Evolutionary conservation across 2,329 filamentous ascomycete species (phyloP).

Genomic region (Sclerotiophoma versabilis): DNA sequence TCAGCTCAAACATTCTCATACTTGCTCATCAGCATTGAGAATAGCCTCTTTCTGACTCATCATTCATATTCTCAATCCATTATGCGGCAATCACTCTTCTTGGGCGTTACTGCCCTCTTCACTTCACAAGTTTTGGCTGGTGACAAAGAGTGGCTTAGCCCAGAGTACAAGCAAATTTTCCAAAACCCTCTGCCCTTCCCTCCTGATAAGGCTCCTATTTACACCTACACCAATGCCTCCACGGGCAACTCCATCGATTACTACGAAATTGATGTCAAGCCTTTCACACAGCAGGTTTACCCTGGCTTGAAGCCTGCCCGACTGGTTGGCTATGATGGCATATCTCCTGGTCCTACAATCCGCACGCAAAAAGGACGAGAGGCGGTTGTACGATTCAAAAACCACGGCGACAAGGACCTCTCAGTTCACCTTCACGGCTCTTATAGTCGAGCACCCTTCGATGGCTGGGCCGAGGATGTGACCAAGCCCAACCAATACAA

Average conservation of each 20-base stretch:
- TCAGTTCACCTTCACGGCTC: conserved; percentile 65
- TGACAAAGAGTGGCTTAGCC: conserved; percentile 38
- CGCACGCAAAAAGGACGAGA: conserved; percentile 58
- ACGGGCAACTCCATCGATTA: conserved; percentile 54
- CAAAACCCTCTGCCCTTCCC: conserved; percentile 56
- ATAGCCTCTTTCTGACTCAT: conserved; percentile 2
- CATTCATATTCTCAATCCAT: conserved; percentile 4
- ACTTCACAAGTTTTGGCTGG: conserved; percentile 27
- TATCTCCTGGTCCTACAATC: conserved; percentile 63
- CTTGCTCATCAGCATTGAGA: conserved; percentile 10
- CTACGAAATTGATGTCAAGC: conserved; percentile 55
- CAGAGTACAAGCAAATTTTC: conserved; percentile 49
- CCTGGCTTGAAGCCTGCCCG: conserved; percentile 51
- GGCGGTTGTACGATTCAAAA: conserved; percentile 63
- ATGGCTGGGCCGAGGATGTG: conserved; percentile 64
- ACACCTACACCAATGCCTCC: conserved; percentile 38
- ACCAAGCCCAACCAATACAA: conserved; percentile 62
- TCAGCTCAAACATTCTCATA: conserved; percentile 20
- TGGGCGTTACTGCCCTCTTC: conserved; percentile 23
- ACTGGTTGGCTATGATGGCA: conserved; percentile 63
- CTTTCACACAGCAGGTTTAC: conserved; percentile 55
- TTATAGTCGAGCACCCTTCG: conserved; percentile 55
- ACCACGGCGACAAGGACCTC: conserved; percentile 56
- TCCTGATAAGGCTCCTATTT: conserved; percentile 45
- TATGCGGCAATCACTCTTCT: conserved; percentile 25